Base-by-base conservation (phyloP, 148 eudicot species). In the Rhododendron henanense region DNA sequence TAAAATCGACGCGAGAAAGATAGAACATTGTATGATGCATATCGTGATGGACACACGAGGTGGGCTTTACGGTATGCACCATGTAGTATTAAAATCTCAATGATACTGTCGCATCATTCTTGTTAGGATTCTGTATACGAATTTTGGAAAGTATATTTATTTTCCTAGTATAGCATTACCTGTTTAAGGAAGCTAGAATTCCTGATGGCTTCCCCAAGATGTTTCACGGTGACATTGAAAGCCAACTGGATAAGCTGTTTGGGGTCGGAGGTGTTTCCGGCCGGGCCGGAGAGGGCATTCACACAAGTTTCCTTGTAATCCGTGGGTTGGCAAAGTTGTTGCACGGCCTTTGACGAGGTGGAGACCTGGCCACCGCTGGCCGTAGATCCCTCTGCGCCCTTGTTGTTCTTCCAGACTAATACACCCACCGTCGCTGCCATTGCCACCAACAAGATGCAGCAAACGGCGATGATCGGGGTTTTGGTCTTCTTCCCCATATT, bases 191-290 rank as follows among this genome's bases (percentile, higher is more conserved):
- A 44, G 1, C 44, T 3, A 0, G 92, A 85, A 41, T 87, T 90
- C 10, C 53, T 48, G 10, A 91, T 69, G 13, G 87, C 92, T 0
- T 81, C 69, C 1, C 31, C 51, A 2, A 93, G 53, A 39, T 88
- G 81, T 0, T 71, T n/a, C 2, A 88, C 53, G 1, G 94, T 85
- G 16, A 83, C 77, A 1, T 91, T 79, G 83, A 93, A 91, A 0
- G 89, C 90, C 1, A 55, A 23, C 83, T 86, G 71, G n/a, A 92
- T 76, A 18, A 93, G 91, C 13, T 88, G 87, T 37, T 85, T 92
- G 0, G 93, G 93, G 87, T 92, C 90, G 15, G 73, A 45, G 25
- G 89, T 71, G 83, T 91, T 87, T 14, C 65, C 81, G 10, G 87
- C 89, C 0, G 82, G 47, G 4, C 85, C 13, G 25, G 78, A 23